Evolutionary conservation across 2,329 filamentous ascomycete genomes (phyloP), one percentile per base, ranked within the genome.

Genomic region (Diaporthe amygdali): DNA sequence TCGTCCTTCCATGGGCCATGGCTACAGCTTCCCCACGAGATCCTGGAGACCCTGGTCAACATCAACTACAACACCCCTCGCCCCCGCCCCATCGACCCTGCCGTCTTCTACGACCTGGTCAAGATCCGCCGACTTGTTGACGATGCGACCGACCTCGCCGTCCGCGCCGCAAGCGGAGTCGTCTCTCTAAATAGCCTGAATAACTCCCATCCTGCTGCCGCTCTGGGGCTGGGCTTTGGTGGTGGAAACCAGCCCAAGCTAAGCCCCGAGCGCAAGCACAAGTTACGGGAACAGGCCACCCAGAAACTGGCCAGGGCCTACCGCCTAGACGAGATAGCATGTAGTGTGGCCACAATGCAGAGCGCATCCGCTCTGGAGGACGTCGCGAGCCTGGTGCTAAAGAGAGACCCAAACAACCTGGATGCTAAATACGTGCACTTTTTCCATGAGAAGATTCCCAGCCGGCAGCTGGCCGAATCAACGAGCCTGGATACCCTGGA

Each of bases 391-490:
- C 84, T 92, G 73, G 94, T 97, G 39, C 82, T 96, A 73, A 90
- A 93, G 79, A 87, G 93, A 72, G 91, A 89, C 72, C 85, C 89
- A n/a, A 79, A 86, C 64, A 91, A 95, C 77, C 81, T 86, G 52
- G 93, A 96, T 77, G 94, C 93, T 34, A 93, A 92, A 80, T 96
- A 96, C 78, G 94, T 96, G n/a, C 93, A 96, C 79, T 96, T 96
- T 82, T 97, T 97, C 80, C 93, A 96, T 81, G 93, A 97, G 82
- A 96, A 96, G 87, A 95, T 96, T 32, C 92, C 93, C 1, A 93
- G 90, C 49, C 85, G 92, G 51, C 90, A 92, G 78, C 84, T 96
- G 79, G 92, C 91, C 44, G 89, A 94, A 76, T 91, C 88, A 76
- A 95, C 93, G 10, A 91, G 89, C 73, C 81, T 95, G 70, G 83